Evolutionary conservation across 2,329 filamentous ascomycete genomes (phyloP), one percentile per base, ranked within the genome.

Genomic region (Neofusicoccum laricinum): DNA sequence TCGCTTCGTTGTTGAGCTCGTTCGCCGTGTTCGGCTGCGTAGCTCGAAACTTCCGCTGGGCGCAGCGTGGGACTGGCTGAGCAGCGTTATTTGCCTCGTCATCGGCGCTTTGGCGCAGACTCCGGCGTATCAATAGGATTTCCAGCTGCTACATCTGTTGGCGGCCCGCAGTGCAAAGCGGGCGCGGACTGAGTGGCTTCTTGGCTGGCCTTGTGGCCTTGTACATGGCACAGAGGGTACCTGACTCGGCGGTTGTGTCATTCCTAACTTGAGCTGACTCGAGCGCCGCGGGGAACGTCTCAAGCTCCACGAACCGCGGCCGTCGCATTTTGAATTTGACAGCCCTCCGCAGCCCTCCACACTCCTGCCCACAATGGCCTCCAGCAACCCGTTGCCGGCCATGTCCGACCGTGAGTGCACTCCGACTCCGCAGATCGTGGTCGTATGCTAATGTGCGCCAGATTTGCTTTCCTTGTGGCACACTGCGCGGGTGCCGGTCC

Each of bases 391-490:
- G 32, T 19, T 49, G 32, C 51, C 34, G 43, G 32, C 41, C 32
- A 11, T 58, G 2, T 46, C 50, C 15, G 21, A 30, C 15, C 41
- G 62, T 50, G n/a, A 17, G 32, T 25, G 21, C 14, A 11, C n/a
- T 14, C 17, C 11, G 11, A 30, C 21, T 19, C 45, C 58, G 14
- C 11, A 1, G 11, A 1, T 14, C 5, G 4, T 8, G 1, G 30
- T 30, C n/a, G 15, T 12, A 14, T 12, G 38, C 61, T 64, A 48
- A 64, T 34, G 30, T 51, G 21, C 12, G 8, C 8, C 36, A 78
- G 76, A 77, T 66, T 61, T 77, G 53, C 69, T 78, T 25, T 65
- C 69, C 25, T 70, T 77, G 64, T 78, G 76, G 76, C 76, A 77
- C 67, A 65, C 70, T 2, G 71, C 76, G 64, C 72, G 76, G 51